Percentiles rank a stretch among this genome's conserved stretches.
phyloP scores from a whole-genome alignment of 192 early-diverging fungal genomes.

The Gonapodya prolifera region DNA sequence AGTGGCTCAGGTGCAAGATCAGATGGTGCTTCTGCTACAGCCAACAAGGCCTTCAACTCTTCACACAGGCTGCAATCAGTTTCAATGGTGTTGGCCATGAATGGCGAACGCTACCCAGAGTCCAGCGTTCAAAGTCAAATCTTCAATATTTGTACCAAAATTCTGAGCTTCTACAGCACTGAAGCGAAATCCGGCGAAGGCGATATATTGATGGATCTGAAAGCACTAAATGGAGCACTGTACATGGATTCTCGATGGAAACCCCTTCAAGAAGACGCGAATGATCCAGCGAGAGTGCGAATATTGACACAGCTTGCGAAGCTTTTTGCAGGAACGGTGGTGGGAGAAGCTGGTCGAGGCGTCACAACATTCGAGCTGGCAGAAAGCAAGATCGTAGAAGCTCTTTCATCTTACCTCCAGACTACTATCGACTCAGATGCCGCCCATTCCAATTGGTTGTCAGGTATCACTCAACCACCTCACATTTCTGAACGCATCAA shows the following conservation, averaged over 20 bases:
- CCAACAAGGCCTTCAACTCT: not conserved
- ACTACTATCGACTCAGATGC: not conserved
- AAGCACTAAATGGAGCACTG: not conserved
- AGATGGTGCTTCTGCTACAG: not conserved
- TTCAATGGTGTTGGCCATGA: not conserved
- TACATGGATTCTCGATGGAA: not conserved
- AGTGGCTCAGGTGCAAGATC: not conserved
- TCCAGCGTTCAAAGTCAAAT: not conserved
- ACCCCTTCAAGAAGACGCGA: not conserved
- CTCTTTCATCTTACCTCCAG: slow-evolving; percentile 37
- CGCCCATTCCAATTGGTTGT: not conserved
- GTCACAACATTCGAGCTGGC: slow-evolving; percentile 70
- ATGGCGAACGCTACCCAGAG: not conserved
- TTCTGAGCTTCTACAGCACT: not conserved
- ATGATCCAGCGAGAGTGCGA: not conserved
- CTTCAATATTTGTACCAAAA: not conserved
- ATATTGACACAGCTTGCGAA: slow-evolving; percentile 13
- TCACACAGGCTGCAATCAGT: not conserved
- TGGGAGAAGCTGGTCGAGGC: slow-evolving; percentile 13
- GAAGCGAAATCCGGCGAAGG: not conserved
- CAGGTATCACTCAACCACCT: not conserved
- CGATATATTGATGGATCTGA: not conserved
- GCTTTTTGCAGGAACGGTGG: slow-evolving; percentile 4
- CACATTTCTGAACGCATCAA: not conserved
- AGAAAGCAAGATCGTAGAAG: slow-evolving; percentile 57